Conservation (phyloP, 176 grass and related monocot genomes). For the Neostapfia colusana region DNA sequence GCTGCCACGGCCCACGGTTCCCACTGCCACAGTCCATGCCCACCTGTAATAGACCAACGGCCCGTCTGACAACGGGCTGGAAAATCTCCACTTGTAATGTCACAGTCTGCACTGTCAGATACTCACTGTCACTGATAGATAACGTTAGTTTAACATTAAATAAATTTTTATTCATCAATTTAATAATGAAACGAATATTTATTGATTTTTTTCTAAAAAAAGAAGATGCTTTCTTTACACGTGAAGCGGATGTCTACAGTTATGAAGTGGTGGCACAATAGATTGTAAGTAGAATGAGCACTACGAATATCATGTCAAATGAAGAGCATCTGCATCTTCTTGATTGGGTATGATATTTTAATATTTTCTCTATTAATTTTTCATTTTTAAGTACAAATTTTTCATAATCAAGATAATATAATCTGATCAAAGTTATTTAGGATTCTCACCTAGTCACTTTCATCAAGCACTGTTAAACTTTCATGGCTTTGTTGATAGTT, state of each 20-base stretch:
- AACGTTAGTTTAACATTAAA: no score
- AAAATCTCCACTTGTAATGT: not conserved
- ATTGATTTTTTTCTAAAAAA: no score
- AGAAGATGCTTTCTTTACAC: no score
- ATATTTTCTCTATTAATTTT: not conserved
- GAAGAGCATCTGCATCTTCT: conserved; percentile 82
- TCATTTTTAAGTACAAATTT: not conserved
- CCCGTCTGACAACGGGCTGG: no score
- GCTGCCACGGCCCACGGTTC: not conserved
- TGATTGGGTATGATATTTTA: conserved; percentile 64
- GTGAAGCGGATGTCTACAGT: conserved; percentile 79
- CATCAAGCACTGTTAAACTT: conserved; percentile 10
- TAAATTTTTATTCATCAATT: no score
- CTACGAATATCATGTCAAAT: conserved; percentile 54
- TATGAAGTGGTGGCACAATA: conserved; percentile 72
- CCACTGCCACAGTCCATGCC: not conserved
- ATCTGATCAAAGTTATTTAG: not conserved
- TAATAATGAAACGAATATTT: no score
- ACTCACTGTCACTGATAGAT: no score
- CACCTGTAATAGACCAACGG: no score
- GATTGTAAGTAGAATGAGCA: conserved; percentile 75
- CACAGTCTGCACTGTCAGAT: no score
- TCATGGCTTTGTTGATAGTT: not conserved
- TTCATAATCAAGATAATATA: not conserved
- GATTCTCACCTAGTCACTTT: conserved; percentile 21